Base-by-base conservation (phyloP, 345 rosid genomes). In the Fremontodendron californicum region DNA sequence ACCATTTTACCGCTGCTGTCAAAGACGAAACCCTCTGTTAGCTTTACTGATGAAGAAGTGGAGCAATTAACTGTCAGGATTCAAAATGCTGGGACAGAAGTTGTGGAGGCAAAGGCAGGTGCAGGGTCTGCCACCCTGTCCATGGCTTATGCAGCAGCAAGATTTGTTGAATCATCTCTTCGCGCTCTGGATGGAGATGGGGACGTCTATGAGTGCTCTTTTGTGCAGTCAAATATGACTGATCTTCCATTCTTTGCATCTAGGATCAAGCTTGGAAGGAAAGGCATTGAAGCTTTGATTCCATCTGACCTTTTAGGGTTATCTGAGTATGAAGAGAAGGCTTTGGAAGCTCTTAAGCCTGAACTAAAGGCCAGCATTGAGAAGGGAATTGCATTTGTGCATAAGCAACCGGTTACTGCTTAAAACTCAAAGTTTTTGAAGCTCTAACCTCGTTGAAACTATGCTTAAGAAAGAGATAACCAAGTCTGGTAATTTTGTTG, bases 91-190 rank as follows among this genome's bases (percentile, higher is more conserved):
- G 98, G 97, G 25, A 94, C 97, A 3, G 98, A 94, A 86, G 97
- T 96, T 31, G 97, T 94, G 79, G 98, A 96, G 84, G 98, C 97
- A 1, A 96, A 93, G 86, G 99, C 94, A 0, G 97, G 99, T 79
- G 95, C 96, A 16, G 99, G 99, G 48, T 96, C 98, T 54, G 97
- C 99, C 40, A 96, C 98, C 18, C 83, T 96, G 72, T 94, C 99
- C 7, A 96, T 96, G 98, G 99, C 98, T 5, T 94, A 96, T 81
- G 98, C 97, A 16, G 97, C 97, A 8, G 99, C 98, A 15, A 88
- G 98, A 87, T 93, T 96, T 78, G 96, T 94, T 0, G 99, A 96
- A 87, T 92, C 99, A 27, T 93, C 98, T 73, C 97, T 96, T 23
- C 93, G 97, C 69, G 98, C 98, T 51, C 86, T 96, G 66, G 97